A percentile compares a stretch with the other conserved stretches of the same genome.
Evolutionary conservation across 331 rosid genomes (phyloP).

Genomic region (Spiraea crenata): DNA sequence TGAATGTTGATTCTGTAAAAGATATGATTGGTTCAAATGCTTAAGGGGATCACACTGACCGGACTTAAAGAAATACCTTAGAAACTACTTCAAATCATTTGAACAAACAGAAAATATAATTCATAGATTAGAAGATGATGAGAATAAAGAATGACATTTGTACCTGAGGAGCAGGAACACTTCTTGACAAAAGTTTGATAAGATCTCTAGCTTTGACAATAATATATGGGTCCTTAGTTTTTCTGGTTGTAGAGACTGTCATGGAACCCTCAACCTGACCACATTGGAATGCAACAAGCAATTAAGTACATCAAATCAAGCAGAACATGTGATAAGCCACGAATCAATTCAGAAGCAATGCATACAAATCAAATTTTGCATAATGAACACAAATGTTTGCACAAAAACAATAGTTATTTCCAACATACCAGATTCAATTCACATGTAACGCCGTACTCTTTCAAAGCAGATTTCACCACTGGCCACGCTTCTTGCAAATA

Average conservation of each 20-base stretch:
- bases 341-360: background rate
- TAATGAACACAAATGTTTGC: background rate
- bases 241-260: conserved; percentile 87
- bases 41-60: background rate
- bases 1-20: background rate
- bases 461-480: conserved; percentile 52
- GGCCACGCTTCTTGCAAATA: conserved; percentile 86
- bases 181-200: conserved; percentile 80
- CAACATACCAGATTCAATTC: conserved; percentile 67
- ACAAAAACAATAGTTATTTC: background rate
- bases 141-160: background rate
- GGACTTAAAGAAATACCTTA: background rate
- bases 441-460: conserved; percentile 48
- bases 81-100: background rate
- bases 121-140: background rate
- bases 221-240: conserved; percentile 83
- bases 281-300: background rate
- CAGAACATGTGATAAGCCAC: no score
- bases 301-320: background rate
- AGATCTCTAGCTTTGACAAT: conserved; percentile 90
- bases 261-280: conserved; percentile 82
- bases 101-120: background rate
- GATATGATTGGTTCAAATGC: background rate
- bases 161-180: conserved; percentile 95
- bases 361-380: background rate